These are phyloP conservation scores for Lasiodiplodia sp. DNA, from an alignment of 2,329 filamentous ascomycete genomes.

Conservation along the genomic window DNA sequence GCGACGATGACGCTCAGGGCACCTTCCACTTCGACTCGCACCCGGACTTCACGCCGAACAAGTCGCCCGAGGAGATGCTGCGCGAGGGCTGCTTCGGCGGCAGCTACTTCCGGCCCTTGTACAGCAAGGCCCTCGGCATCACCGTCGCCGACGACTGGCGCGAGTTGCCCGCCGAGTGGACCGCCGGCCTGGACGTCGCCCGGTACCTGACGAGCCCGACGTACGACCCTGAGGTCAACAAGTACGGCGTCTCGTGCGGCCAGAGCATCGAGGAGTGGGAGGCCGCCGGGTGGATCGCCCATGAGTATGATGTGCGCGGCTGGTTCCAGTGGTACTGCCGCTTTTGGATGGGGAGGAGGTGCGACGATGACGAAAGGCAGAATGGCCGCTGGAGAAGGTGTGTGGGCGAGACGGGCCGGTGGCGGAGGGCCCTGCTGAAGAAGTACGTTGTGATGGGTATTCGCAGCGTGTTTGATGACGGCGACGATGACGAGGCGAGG, in stretches of 20 bases:
- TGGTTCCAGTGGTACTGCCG: conserved; percentile 67
- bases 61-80: conserved; percentile 60
- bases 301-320: conserved; percentile 60
- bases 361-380: conserved; percentile 61
- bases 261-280: conserved; percentile 65
- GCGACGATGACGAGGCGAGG: conserved; percentile 47
- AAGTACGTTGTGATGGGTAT: conserved; percentile 59
- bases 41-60: conserved; percentile 59
- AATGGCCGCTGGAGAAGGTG: conserved; percentile 61
- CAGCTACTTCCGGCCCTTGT: conserved; percentile 59
- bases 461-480: conserved; percentile 57
- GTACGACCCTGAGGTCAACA: conserved; percentile 60
- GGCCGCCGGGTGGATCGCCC: conserved; percentile 62
- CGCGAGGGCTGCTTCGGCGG: conserved; percentile 62
- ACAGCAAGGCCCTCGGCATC: conserved; percentile 51
- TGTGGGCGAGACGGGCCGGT: conserved; percentile 60
- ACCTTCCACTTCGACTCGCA: conserved; percentile 56
- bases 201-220: conserved; percentile 49
- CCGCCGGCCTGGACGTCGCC: conserved; percentile 47
- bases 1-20: conserved; percentile 46
- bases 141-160: conserved; percentile 56
- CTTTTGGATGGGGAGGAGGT: conserved; percentile 59
- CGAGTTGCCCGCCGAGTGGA: conserved; percentile 57
- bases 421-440: conserved; percentile 60
- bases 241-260: conserved; percentile 60